Conservation (phyloP, 176 grass and related monocot genomes). For the Bolboschoenus planiculmis region DNA sequence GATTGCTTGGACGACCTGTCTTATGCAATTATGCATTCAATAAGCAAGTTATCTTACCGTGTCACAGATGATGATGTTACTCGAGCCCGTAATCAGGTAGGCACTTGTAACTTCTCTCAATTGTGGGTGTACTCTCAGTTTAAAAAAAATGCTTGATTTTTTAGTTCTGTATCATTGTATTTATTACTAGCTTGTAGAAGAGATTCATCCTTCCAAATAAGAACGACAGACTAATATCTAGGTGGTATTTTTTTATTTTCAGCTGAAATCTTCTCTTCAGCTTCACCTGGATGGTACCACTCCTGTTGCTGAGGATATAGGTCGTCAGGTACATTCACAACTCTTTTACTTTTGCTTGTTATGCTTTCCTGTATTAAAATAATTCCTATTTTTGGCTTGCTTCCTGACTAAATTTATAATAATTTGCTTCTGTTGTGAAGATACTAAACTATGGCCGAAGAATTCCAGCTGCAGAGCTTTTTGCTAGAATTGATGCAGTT, state of each 20-base stretch:
- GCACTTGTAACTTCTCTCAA: background rate
- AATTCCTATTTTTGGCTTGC: background rate
- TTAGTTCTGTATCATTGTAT: background rate
- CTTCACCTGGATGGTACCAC: slow-evolving; percentile 91
- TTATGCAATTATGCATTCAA: slow-evolving; percentile 92
- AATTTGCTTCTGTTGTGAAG: slow-evolving; percentile 33
- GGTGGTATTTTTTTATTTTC: slow-evolving; percentile 24
- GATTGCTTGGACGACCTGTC: slow-evolving; percentile 94
- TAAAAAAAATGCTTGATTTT: slow-evolving; percentile 1
- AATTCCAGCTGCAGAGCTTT: slow-evolving; percentile 79
- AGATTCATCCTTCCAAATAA: background rate
- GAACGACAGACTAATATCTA: background rate
- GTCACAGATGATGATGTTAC: slow-evolving; percentile 96
- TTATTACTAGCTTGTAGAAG: slow-evolving; percentile 21
- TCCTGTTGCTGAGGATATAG: slow-evolving; percentile 91
- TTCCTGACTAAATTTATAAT: slow-evolving; percentile 5
- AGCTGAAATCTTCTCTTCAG: slow-evolving; percentile 97
- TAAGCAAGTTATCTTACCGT: slow-evolving; percentile 90
- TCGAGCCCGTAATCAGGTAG: slow-evolving; percentile 95
- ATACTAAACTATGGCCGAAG: slow-evolving; percentile 86
- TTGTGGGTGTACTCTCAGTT: background rate
- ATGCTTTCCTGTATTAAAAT: background rate
- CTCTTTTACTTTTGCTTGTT: background rate
- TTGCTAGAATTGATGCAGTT: slow-evolving; percentile 97
- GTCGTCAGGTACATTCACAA: slow-evolving; percentile 65